These are phyloP conservation scores for Diaporthe sp. DNA, from an alignment of 2,329 filamentous ascomycete genomes.

Conservation along the genomic window DNA sequence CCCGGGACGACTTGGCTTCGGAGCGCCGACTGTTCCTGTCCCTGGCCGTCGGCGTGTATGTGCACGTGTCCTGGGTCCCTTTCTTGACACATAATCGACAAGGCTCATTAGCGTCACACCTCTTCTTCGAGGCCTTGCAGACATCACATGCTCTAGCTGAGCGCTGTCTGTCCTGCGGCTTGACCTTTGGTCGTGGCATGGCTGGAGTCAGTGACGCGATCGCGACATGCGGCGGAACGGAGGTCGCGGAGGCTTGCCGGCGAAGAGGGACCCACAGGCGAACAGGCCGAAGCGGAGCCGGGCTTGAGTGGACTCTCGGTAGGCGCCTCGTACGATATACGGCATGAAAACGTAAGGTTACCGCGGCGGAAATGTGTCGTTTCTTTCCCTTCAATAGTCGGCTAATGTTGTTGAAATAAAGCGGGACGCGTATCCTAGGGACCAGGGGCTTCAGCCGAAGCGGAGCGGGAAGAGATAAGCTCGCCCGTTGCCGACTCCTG, in stretches of 20 bases:
- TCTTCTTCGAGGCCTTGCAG: slow-evolving; percentile 38
- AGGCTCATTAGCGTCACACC: slow-evolving; percentile 36
- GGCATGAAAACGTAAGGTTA: not conserved
- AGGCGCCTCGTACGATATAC: not conserved
- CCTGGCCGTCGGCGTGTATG: slow-evolving; percentile 27
- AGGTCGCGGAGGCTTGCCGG: slow-evolving; percentile 11
- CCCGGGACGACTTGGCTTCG: not conserved
- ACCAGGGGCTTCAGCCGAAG: not conserved
- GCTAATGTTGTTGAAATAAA: not conserved
- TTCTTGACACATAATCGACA: slow-evolving; percentile 36
- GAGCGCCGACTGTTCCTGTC: slow-evolving; percentile 24
- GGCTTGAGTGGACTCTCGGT: not conserved
- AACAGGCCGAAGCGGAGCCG: not conserved
- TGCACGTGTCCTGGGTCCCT: slow-evolving; percentile 35
- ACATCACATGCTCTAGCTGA: slow-evolving; percentile 36
- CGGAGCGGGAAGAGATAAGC: slow-evolving; percentile 13
- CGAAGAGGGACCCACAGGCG: slow-evolving; percentile 9
- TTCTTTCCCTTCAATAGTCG: not conserved
- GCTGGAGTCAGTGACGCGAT: not conserved
- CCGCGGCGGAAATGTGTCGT: not conserved
- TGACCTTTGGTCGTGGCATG: slow-evolving; percentile 38
- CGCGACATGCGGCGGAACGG: slow-evolving; percentile 16
- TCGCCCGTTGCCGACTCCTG: slow-evolving; percentile 6
- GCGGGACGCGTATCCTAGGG: not conserved
- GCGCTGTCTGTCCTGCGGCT: slow-evolving; percentile 38